A percentile compares a stretch with the other conserved stretches of the same genome.
Evolutionary conservation across 2,329 filamentous ascomycete species (phyloP).

Genomic region (Aspergillus brasiliensis): DNA sequence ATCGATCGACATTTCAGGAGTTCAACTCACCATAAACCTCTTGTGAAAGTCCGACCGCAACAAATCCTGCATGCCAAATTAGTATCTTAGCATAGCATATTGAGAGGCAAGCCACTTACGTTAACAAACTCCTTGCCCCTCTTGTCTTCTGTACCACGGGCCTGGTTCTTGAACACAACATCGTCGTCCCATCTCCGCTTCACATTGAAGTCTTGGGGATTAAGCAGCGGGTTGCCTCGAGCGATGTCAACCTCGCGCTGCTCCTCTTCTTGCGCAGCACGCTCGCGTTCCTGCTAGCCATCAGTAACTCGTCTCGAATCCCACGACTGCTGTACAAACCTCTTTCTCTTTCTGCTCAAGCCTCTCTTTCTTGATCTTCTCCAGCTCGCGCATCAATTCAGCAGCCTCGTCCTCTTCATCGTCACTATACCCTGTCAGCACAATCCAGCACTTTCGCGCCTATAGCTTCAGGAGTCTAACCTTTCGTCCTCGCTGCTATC

Average conservation of each 20-base stretch:
- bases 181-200: constrained; percentile 94
- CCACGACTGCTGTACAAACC: constrained; percentile 38
- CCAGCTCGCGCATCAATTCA: constrained; percentile 86
- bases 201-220: constrained; percentile 83
- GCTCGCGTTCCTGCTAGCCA: constrained; percentile 68
- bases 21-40: constrained; percentile 75
- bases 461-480: no score
- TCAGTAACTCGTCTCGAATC: constrained; percentile 15
- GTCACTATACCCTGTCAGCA: constrained; percentile 54
- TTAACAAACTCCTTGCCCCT: constrained; percentile 97
- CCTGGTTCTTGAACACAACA: constrained; percentile 99
- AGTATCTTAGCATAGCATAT: constrained; percentile 7
- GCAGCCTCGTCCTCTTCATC: constrained; percentile 82
- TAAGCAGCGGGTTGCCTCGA: constrained; percentile 86
- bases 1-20: background rate
- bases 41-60: constrained; percentile 96
- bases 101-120: constrained; percentile 53
- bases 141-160: constrained; percentile 88
- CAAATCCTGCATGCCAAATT: constrained; percentile 63
- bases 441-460: no score
- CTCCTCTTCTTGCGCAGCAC: constrained; percentile 78
- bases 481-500: constrained; percentile 65
- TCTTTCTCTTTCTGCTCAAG: constrained; percentile 78
- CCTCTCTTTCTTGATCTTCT: constrained; percentile 87
- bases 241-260: constrained; percentile 86